phyloP scores from a whole-genome alignment of 1,284 basidiomycete species.

The Ceratobasidium sp. region DNA sequence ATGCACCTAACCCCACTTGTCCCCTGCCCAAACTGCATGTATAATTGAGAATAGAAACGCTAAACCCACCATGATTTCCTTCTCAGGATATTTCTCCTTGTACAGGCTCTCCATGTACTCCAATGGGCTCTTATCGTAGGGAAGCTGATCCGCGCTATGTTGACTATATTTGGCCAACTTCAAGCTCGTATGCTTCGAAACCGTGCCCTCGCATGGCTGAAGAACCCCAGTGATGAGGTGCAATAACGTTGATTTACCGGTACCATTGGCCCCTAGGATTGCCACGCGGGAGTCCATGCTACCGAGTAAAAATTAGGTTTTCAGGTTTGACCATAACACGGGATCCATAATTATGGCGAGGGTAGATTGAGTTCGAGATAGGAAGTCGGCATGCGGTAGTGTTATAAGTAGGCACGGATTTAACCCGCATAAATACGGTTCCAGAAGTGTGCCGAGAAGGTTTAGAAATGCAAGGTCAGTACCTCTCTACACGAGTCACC shows the following conservation, averaged over 20 bases:
- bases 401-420: no score
- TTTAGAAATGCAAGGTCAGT: no score
- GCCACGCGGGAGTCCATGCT: conserved; percentile 96
- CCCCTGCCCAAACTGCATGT: no score
- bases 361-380: no score
- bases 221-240: conserved; percentile 89
- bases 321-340: neutral
- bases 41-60: conserved; percentile 10
- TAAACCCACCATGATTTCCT: conserved; percentile 70
- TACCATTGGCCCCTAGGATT: conserved; percentile 97
- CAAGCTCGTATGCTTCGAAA: conserved; percentile 86
- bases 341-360: neutral
- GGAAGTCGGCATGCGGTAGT: no score
- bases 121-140: conserved; percentile 89
- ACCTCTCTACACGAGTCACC: no score
- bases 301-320: conserved; percentile 1
- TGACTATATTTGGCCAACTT: conserved; percentile 98
- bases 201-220: conserved; percentile 80
- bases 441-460: no score
- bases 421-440: no score
- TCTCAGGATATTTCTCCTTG: conserved; percentile 87
- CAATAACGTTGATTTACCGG: conserved; percentile 96
- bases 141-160: conserved; percentile 97
- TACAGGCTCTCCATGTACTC: conserved; percentile 92
- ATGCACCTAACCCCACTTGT: no score